Percentiles rank a stretch among this genome's conserved stretches.
Evolutionary conservation across 345 rosid species (phyloP).

Genomic region (Lumnitzera racemosa): DNA sequence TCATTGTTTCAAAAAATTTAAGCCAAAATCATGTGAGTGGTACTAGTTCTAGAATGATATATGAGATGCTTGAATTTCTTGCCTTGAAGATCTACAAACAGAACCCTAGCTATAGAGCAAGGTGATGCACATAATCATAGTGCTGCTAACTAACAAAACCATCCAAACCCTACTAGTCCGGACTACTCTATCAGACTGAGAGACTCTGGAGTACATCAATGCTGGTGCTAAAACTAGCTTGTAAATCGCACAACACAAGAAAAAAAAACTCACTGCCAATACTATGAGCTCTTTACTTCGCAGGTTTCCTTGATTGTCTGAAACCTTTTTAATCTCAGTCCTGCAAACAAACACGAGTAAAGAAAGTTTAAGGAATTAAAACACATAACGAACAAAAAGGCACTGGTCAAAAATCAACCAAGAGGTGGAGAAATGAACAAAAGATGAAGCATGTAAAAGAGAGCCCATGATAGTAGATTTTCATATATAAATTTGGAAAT

Average conservation of each 20-base stretch:
- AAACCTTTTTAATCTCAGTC: constrained; percentile 52
- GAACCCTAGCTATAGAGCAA: constrained; percentile 45
- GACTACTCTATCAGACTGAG: constrained; percentile 24
- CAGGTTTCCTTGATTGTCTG: constrained; percentile 43
- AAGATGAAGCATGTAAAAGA: no score
- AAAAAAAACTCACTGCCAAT: constrained; percentile 54
- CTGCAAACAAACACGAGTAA: constrained; percentile 23
- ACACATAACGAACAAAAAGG: background rate
- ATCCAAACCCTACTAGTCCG: constrained; percentile 59
- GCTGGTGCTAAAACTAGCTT: constrained; percentile 48
- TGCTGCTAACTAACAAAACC: constrained; percentile 74
- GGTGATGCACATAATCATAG: constrained; percentile 64
- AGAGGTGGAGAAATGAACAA: no score
- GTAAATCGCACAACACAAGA: constrained; percentile 44
- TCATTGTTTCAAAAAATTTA: background rate
- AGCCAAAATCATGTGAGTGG: background rate
- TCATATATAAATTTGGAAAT: no score
- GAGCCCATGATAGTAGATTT: no score
- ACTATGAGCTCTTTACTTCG: constrained; percentile 66
- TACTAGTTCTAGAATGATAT: background rate
- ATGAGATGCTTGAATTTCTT: constrained; percentile 6
- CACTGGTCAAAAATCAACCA: background rate
- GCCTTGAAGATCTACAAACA: background rate
- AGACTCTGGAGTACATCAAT: constrained; percentile 22
- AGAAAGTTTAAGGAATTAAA: background rate